phyloP scores from a whole-genome alignment of 1,284 basidiomycete genomes.

The Moesziomyces aphidis region DNA sequence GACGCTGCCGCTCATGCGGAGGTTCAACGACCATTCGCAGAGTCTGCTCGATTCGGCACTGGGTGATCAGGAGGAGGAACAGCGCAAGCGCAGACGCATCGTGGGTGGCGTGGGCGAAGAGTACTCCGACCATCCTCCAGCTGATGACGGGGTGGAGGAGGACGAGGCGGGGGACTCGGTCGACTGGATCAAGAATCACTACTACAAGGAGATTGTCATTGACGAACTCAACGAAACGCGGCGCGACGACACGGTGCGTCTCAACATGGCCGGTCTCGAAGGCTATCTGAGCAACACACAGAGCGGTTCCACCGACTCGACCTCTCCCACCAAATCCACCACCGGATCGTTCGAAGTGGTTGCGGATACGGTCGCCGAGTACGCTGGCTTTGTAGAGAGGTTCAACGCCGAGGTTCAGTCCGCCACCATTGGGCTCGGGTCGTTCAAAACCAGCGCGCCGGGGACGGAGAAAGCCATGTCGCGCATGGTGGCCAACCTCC shows the following conservation, averaged over 20 bases:
- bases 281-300: constrained; percentile 22
- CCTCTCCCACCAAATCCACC: background rate
- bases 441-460: constrained; percentile 1
- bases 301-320: too few relatives aligned
- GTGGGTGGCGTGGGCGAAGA: constrained; percentile 64
- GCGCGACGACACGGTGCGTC: constrained; percentile 76
- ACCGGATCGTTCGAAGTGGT: constrained; percentile 1
- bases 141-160: constrained; percentile 12
- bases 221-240: constrained; percentile 83
- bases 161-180: constrained; percentile 28
- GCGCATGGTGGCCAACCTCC: constrained; percentile 25
- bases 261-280: constrained; percentile 75
- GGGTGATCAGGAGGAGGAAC: constrained; percentile 54
- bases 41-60: constrained; percentile 76
- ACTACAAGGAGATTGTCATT: constrained; percentile 82
- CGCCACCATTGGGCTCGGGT: constrained; percentile 7
- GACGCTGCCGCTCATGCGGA: constrained; percentile 89
- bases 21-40: constrained; percentile 97
- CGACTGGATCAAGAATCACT: constrained; percentile 50
- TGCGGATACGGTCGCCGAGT: constrained; percentile 10
- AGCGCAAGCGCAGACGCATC: constrained; percentile 44
- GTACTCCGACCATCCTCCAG: constrained; percentile 34
- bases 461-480: constrained; percentile 12
- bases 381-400: constrained; percentile 11
- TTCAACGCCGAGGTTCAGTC: constrained; percentile 13